Conservation (phyloP, 192 early-diverging fungal species). For the Backusella liffmaniae region DNA sequence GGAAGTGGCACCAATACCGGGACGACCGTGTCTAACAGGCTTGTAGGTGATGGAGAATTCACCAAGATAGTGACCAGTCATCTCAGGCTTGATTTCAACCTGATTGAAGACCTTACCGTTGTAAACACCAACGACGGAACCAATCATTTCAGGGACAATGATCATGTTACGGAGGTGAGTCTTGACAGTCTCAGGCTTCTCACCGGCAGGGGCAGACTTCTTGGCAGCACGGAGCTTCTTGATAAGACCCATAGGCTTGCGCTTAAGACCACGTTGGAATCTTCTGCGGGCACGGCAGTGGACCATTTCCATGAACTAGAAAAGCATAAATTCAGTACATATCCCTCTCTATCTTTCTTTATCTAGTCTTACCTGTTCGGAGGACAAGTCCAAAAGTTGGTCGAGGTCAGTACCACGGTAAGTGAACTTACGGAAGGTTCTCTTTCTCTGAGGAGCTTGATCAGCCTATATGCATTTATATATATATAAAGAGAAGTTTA, state of each 20-base stretch:
- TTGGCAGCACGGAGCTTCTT: slow-evolving; percentile 99
- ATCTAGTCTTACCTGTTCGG: slow-evolving; percentile 61
- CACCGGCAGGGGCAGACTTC: slow-evolving; percentile 83
- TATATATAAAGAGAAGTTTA: not conserved
- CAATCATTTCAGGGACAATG: slow-evolving; percentile 99
- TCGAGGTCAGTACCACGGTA: slow-evolving; percentile 98
- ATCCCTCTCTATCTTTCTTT: not conserved
- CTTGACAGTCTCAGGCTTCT: slow-evolving; percentile 97
- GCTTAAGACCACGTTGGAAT: slow-evolving; percentile 98
- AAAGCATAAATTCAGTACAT: not conserved
- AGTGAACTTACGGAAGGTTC: slow-evolving; percentile 98
- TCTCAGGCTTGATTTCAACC: slow-evolving; percentile 85
- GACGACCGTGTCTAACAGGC: slow-evolving; percentile 99
- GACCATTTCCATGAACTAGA: slow-evolving; percentile 88
- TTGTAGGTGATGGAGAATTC: slow-evolving; percentile 86
- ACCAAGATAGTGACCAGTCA: slow-evolving; percentile 35
- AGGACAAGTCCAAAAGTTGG: slow-evolving; percentile 90
- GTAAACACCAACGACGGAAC: slow-evolving; percentile 94
- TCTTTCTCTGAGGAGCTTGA: slow-evolving; percentile 67
- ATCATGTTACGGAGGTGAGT: slow-evolving; percentile 99
- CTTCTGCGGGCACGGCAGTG: slow-evolving; percentile 94
- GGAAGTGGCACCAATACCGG: slow-evolving; percentile 98
- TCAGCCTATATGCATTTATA: slow-evolving; percentile 19
- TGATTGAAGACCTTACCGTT: slow-evolving; percentile 99
- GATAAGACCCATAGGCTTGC: slow-evolving; percentile 99